These are phyloP conservation scores for Puccinia triticina DNA, from an alignment of 1,284 basidiomycete genomes.

Conservation along the genomic window DNA sequence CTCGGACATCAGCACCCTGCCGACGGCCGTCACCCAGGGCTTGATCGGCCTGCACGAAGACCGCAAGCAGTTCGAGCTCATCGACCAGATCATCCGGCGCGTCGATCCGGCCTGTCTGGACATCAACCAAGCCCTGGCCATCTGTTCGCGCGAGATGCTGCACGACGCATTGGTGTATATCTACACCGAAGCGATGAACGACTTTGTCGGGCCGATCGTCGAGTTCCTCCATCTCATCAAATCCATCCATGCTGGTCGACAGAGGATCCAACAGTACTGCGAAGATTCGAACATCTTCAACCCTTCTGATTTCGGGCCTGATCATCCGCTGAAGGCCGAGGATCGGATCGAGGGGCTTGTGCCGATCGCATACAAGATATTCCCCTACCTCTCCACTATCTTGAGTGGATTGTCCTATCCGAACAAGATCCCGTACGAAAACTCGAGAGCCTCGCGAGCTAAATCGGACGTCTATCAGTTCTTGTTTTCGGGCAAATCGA, in stretches of 20 bases:
- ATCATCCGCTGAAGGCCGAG: slow-evolving; percentile 51
- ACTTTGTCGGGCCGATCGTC: slow-evolving; percentile 86
- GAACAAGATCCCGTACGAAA: slow-evolving; percentile 72
- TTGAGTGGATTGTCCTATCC: slow-evolving; percentile 88
- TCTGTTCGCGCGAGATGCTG: slow-evolving; percentile 79
- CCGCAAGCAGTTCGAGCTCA: slow-evolving; percentile 71
- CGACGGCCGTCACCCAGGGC: slow-evolving; percentile 75
- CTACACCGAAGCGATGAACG: slow-evolving; percentile 81
- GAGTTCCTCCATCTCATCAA: slow-evolving; percentile 78
- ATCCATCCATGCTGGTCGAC: slow-evolving; percentile 61
- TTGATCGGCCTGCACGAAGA: slow-evolving; percentile 75
- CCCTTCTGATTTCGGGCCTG: slow-evolving; percentile 59
- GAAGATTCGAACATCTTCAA: slow-evolving; percentile 21
- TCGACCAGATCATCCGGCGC: slow-evolving; percentile 92
- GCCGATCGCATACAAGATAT: slow-evolving; percentile 83
- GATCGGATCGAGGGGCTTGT: slow-evolving; percentile 63
- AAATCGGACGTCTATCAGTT: slow-evolving; percentile 65
- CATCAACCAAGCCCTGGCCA: slow-evolving; percentile 83
- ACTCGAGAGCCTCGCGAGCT: slow-evolving; percentile 70
- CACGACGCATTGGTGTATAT: slow-evolving; percentile 96
- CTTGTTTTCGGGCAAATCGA: slow-evolving; percentile 79
- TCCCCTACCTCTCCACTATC: slow-evolving; percentile 82
- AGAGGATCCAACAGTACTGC: slow-evolving; percentile 32
- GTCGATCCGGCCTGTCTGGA: slow-evolving; percentile 89
- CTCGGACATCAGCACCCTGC: slow-evolving; percentile 72